Evolutionary conservation across 805 yeast species (phyloP).

Genomic region (Starmerella vaccinii): DNA sequence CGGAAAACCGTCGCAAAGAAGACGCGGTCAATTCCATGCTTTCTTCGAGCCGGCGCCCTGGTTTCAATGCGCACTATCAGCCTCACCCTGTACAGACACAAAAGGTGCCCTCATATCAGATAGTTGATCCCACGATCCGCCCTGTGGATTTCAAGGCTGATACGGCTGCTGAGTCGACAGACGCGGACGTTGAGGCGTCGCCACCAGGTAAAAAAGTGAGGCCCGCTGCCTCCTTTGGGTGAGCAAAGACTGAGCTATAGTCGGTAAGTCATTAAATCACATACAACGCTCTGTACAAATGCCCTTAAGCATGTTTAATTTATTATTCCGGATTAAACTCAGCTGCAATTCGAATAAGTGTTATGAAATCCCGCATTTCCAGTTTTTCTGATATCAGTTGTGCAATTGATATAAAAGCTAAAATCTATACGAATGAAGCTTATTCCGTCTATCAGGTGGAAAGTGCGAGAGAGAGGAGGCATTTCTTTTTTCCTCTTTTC

Average conservation of each 20-base stretch:
- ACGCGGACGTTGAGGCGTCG: background rate
- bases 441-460: no score
- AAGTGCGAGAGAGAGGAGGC: no score
- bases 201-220: background rate
- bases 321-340: no score
- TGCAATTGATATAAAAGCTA: no score
- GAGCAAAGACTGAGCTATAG: background rate
- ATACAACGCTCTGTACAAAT: no score
- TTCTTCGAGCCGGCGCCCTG: conserved; percentile 19
- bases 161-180: background rate
- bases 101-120: conserved; percentile 17
- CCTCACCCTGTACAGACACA: conserved; percentile 20
- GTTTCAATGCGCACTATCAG: conserved; percentile 24
- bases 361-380: no score
- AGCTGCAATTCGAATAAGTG: no score
- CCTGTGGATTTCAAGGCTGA: conserved; percentile 22
- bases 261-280: no score
- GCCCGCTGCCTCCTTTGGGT: conserved; percentile 8
- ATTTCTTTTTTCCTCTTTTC: no score
- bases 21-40: conserved; percentile 58
- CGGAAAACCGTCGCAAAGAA: conserved; percentile 27
- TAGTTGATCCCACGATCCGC: conserved; percentile 26
- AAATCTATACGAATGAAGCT: no score
- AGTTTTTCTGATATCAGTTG: no score
- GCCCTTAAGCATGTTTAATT: no score